phyloP scores from a whole-genome alignment of 768 basidiomycete species.

The Phlebiopsis gigantea region DNA sequence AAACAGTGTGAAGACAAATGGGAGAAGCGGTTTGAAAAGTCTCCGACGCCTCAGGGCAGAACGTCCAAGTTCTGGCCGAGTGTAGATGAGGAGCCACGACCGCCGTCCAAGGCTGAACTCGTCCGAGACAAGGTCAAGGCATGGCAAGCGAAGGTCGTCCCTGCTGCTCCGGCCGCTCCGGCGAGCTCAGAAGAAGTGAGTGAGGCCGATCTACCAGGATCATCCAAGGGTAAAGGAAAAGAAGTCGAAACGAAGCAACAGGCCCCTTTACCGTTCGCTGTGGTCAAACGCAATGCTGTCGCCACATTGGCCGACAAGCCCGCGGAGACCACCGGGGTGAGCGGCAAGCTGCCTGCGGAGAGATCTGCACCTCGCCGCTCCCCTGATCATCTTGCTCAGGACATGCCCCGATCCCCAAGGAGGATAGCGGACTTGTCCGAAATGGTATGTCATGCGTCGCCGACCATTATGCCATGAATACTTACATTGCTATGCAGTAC shows the following conservation, averaged over 20 bases:
- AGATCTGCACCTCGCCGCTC: neutral
- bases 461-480: no score
- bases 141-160: slow-evolving; percentile 29
- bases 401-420: neutral
- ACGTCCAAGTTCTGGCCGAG: slow-evolving; percentile 19
- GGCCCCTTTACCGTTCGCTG: slow-evolving; percentile 37
- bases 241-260: slow-evolving; percentile 10
- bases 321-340: neutral
- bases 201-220: slow-evolving; percentile 11
- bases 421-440: slow-evolving; percentile 32
- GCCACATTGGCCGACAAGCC: slow-evolving; percentile 9
- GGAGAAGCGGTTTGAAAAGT: slow-evolving; percentile 16
- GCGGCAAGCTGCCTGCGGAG: neutral
- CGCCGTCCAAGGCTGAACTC: slow-evolving; percentile 18
- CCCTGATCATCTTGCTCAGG: neutral
- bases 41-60: neutral
- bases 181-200: slow-evolving; percentile 4
- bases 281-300: slow-evolving; percentile 31
- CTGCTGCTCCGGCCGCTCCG: slow-evolving; percentile 6
- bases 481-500: slow-evolving; percentile 31
- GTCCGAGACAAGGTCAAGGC: slow-evolving; percentile 31
- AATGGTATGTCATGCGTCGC: no score
- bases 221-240: slow-evolving; percentile 8
- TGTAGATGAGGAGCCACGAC: neutral
- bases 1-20: slow-evolving; percentile 37